Base-by-base conservation (phyloP, 1,139 yeast species). In the Eremothecium sinecaudum region DNA sequence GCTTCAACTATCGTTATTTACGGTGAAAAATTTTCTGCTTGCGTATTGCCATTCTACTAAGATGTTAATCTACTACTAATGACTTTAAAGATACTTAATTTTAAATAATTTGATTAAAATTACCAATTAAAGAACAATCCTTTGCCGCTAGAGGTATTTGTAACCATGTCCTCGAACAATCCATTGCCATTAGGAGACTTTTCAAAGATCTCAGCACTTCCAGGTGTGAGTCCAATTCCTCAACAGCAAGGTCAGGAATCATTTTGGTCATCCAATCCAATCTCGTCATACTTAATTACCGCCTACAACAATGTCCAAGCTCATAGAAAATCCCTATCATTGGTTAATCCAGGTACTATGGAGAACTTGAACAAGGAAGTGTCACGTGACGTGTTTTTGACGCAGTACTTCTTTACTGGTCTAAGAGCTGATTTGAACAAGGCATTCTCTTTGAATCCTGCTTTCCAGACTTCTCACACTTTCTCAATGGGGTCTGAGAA, bases 391-490 rank as follows among this genome's bases (percentile, higher is more conserved):
- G 96, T 87, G 24, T 84, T 90, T 59, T 72, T 86, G 56, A 76
- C 72, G 58, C 94, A 86, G 59, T 82, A 83, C 66, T 79, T 79
- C 63, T 90, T 90, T 73, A 81, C 94, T 31, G 99, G 99, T 41
- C 73, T 92, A 55, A 80, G 95, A 61, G 98, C 98, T 39, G 98
- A 90, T 61, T 73, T 90, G 53, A 83, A 84, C 67, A 90, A 90
- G 71, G 86, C 90, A 17, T 84, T 92, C 57, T 67, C 82, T 46
- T 72, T 87, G 73, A 76, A 79, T 61, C 97, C 98, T 40, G 93
- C 87, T 40, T 90, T 92, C 79, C 98, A 92, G 69, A 82, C 94
- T 41, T 81, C 95, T 43, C 98, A 92, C 62, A 80, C 96, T 38
- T 81, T 92, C 58, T 73, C 94, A 33, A 67, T 83, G 50, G 98